Evolutionary conservation across 1,284 basidiomycete genomes (phyloP), one percentile per base, ranked within the genome.

Genomic region (Pisolithus thermaeus): DNA sequence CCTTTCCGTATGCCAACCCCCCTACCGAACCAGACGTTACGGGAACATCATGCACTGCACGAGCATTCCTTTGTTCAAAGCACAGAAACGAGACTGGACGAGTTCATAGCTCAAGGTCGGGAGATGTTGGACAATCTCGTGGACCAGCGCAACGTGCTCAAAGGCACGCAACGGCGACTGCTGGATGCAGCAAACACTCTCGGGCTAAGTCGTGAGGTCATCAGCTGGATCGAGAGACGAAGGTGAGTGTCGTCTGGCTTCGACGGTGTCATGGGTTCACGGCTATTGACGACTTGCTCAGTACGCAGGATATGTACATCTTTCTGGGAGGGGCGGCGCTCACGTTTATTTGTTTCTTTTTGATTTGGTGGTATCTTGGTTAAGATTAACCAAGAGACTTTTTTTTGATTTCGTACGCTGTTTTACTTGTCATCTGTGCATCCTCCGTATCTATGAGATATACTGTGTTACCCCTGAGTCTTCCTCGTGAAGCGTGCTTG

Each of bases 271-370:
- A 28, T 11, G 37, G 14, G 36, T 36, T 14, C 36, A 23, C 46
- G 11, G 38, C 43, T 18, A 16, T 41, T 68, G 43, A 58, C 59
- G 51, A 28, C 9, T 59, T 53, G 47, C 28, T 18, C 64, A 94
- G 92, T 66, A 91, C 86, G 38, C 92, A 95, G 67, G 94, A 97
- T 64, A 91, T 87, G 74, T 94, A 91, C 59, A 94, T 97, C 59
- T 93, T 97, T 70, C 70, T 88, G 43, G 84, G 71, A 7, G 94
- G 93, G 7, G 87, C 85, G 1, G 68, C 86, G n/a, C 81, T 91
- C 64, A 96, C 92, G 3, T 87, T 97, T 65, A 77, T 94, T 68
- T 91, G 85, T 69, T 97, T 97, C 74, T 94, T 80, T 73, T 69
- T 90, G 55, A 96, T 96, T 60, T 90, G 90, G 84, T 81, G 81